These are phyloP conservation scores for Stagonosporopsis rhizophila DNA, from an alignment of 2,329 filamentous ascomycete species.

Conservation along the genomic window DNA sequence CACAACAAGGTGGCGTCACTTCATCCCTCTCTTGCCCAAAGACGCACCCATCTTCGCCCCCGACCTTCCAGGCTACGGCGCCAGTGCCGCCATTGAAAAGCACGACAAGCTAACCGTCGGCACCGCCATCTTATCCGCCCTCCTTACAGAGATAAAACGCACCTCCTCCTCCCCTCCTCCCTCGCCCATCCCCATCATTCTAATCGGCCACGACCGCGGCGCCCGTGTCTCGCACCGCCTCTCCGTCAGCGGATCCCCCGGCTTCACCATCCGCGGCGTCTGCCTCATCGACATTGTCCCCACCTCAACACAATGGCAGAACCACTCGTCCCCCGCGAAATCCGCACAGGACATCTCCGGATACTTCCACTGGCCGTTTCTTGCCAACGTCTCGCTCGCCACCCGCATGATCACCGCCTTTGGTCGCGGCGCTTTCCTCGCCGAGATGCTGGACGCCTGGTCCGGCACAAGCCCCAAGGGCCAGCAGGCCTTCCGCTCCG, in stretches of 20 bases:
- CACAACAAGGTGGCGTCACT: constrained; percentile 39
- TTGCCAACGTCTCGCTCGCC: constrained; percentile 61
- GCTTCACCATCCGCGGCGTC: constrained; percentile 48
- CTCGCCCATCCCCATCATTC: constrained; percentile 28
- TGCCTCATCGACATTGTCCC: constrained; percentile 52
- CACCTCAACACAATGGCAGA: constrained; percentile 61
- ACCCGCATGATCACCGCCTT: constrained; percentile 58
- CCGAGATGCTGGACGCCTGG: constrained; percentile 49
- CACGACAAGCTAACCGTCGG: constrained; percentile 44
- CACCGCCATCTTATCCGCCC: constrained; percentile 30
- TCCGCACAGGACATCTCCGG: constrained; percentile 52
- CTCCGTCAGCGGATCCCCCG: constrained; percentile 55
- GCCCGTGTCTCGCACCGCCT: constrained; percentile 64
- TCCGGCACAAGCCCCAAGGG: constrained; percentile 30
- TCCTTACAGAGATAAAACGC: constrained; percentile 33
- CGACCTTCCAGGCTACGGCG: constrained; percentile 45
- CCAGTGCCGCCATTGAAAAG: constrained; percentile 30
- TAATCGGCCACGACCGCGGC: constrained; percentile 66
- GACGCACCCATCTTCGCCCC: constrained; percentile 39
- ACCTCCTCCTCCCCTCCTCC: constrained; percentile 19
- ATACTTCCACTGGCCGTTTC: constrained; percentile 68
- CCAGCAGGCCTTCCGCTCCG: constrained; percentile 21
- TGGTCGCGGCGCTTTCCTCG: constrained; percentile 53
- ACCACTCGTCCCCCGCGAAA: constrained; percentile 48
- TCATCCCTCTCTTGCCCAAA: constrained; percentile 40